Evolutionary conservation across 495 filamentous ascomycete species (phyloP), one percentile per base, ranked within the genome.

Genomic region (Xylaria grammica): DNA sequence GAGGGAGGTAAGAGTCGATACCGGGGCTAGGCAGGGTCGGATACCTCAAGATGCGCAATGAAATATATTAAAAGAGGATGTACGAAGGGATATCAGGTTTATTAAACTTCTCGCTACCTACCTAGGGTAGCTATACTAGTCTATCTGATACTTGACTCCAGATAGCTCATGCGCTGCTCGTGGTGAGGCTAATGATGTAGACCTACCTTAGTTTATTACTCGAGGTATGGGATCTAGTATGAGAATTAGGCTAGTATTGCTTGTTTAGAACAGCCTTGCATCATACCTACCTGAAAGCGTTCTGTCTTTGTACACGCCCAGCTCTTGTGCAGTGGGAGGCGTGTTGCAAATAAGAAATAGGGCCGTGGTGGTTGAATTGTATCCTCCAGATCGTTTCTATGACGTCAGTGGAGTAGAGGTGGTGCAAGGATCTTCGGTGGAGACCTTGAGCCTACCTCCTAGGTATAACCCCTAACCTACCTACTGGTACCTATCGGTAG

Each of bases 391-490:
- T n/a, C 1, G 56, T 62, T 34, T 48, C 50, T n/a, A 63, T 63
- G 61, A 63, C 61, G 61, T 63, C 61, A 63, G 50, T 40, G 30
- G 50, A 4, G 29, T 7, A 11, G 6, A 8, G n/a, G n/a, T n/a
- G n/a, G 19, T 49, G 42, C 26, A 62, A 62, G 27, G 48, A 36
- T 10, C 32, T 29, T 13, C 19, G 44, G 58, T n/a, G 36, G 60
- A 36, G 36, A 32, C 8, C 22, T 58, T 46, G 24, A 20, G 26
- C 34, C n/a, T n/a, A n/a, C n/a, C n/a, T n/a, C n/a, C n/a, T n/a
- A n/a, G n/a, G n/a, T n/a, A n/a, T n/a, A n/a, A n/a, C n/a, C n/a
- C n/a, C n/a, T n/a, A n/a, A n/a, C n/a, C n/a, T n/a, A n/a, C n/a
- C n/a, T n/a, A n/a, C n/a, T n/a, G n/a, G n/a, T n/a, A n/a, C n/a